Evolutionary conservation across 2,329 filamentous ascomycete genomes (phyloP).

Genomic region (Pseudocercospora vitis): DNA sequence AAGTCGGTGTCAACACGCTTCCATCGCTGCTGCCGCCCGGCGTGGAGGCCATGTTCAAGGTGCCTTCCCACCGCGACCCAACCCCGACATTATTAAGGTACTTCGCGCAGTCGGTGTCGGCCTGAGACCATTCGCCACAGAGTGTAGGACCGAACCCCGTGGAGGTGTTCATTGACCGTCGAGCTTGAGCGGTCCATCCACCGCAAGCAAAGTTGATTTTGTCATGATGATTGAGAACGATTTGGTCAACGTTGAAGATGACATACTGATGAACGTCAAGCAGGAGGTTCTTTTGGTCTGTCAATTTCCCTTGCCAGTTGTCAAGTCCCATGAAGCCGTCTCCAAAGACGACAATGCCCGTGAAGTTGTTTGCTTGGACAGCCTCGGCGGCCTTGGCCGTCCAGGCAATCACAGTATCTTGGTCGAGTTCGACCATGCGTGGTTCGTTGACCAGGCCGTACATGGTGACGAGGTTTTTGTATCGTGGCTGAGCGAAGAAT

Average conservation of each 20-base stretch:
- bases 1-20: conserved; percentile 68
- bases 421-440: conserved; percentile 69
- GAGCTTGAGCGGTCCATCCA: conserved; percentile 80
- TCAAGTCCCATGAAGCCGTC: conserved; percentile 90
- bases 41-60: conserved; percentile 59
- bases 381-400: conserved; percentile 70
- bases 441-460: conserved; percentile 97
- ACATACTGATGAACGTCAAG: conserved; percentile 99
- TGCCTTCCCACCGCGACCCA: conserved; percentile 90
- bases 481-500: conserved; percentile 92
- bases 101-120: conserved; percentile 88
- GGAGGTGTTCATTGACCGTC: conserved; percentile 66
- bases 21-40: conserved; percentile 57
- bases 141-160: conserved; percentile 91
- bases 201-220: conserved; percentile 86
- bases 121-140: conserved; percentile 96
- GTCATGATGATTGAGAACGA: conserved; percentile 74
- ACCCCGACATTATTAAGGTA: conserved; percentile 87
- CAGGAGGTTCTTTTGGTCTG: conserved; percentile 68
- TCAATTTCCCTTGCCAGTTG: conserved; percentile 86
- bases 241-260: conserved; percentile 90
- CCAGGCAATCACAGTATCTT: conserved; percentile 72
- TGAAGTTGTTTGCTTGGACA: conserved; percentile 74
- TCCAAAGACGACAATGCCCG: conserved; percentile 75
- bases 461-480: conserved; percentile 86